Evolutionary conservation across 2,329 filamentous ascomycete species (phyloP).

Genomic region (Cercospora citrullina): DNA sequence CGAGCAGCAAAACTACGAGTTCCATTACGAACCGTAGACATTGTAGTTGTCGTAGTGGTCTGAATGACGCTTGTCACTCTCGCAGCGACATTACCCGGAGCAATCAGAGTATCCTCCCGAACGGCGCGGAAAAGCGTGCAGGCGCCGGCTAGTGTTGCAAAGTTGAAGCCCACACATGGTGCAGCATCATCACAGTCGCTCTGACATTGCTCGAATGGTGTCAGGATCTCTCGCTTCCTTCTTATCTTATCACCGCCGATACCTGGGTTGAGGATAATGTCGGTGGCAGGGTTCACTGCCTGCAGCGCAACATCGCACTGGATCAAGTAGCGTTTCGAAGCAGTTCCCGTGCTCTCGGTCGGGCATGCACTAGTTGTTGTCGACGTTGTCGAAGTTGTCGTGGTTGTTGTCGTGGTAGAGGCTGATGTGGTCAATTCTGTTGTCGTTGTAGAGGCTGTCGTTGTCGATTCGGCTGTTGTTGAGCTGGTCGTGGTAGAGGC

Average conservation of each 20-base stretch:
- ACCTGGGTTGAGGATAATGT: not conserved
- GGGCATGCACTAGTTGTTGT: not conserved
- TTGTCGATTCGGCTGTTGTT: not conserved
- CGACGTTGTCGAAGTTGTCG: not conserved
- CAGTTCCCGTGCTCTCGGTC: not conserved
- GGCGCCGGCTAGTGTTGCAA: not conserved
- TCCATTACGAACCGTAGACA: not conserved
- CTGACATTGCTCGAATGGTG: not conserved
- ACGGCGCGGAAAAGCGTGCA: not conserved
- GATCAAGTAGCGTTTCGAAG: not conserved
- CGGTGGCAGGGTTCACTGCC: not conserved
- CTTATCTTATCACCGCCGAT: not conserved
- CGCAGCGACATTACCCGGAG: not conserved
- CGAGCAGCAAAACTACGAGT: not conserved
- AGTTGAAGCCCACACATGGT: not conserved
- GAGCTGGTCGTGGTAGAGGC: too few species aligned
- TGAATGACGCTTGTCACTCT: not conserved
- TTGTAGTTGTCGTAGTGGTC: not conserved
- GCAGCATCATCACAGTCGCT: not conserved
- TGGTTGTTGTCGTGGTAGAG: not conserved
- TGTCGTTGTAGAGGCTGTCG: not conserved
- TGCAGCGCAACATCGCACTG: not conserved
- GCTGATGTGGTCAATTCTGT: not conserved
- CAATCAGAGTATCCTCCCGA: not conserved
- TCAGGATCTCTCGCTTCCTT: not conserved